phyloP scores from a whole-genome alignment of 345 rosid species.

The Hypericum androsaemum region DNA sequence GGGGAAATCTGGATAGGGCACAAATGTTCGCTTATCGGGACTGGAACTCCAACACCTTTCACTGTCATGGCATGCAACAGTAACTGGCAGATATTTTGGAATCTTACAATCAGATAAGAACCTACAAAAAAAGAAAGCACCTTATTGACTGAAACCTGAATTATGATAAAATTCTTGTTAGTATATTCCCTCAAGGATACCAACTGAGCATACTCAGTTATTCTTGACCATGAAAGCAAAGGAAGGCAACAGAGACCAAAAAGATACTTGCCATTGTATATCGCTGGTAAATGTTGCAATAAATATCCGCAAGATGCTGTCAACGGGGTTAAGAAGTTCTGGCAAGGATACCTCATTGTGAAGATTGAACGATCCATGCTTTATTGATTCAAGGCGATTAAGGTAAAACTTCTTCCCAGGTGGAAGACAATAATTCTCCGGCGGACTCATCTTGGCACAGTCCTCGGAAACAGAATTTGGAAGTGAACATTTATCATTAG shows the following conservation, averaged over 20 bases:
- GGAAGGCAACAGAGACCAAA: neutral
- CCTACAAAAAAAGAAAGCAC: constrained; percentile 31
- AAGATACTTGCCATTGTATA: constrained; percentile 48
- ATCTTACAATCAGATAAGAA: constrained; percentile 63
- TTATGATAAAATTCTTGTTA: too few relatives aligned
- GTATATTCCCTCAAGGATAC: too few relatives aligned
- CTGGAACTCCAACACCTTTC: constrained; percentile 76
- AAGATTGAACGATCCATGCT: constrained; percentile 23
- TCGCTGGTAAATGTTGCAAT: constrained; percentile 87
- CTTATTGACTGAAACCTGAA: too few relatives aligned
- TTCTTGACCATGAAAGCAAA: neutral
- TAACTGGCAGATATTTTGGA: constrained; percentile 66
- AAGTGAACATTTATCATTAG: constrained; percentile 12
- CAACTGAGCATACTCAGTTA: too few relatives aligned
- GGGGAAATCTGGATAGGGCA: constrained; percentile 61
- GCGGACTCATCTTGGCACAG: constrained; percentile 9
- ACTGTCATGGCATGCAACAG: constrained; percentile 72
- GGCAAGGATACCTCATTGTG: constrained; percentile 47
- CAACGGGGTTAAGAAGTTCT: constrained; percentile 69
- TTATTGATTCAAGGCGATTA: constrained; percentile 53
- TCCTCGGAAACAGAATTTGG: constrained; percentile 5
- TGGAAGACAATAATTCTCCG: constrained; percentile 17
- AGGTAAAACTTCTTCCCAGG: constrained; percentile 70
- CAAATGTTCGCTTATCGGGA: constrained; percentile 43
- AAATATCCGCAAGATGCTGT: constrained; percentile 52